Evolutionary conservation across 768 basidiomycete genomes (phyloP), one percentile per base, ranked within the genome.

Genomic region (Suillus spraguei): DNA sequence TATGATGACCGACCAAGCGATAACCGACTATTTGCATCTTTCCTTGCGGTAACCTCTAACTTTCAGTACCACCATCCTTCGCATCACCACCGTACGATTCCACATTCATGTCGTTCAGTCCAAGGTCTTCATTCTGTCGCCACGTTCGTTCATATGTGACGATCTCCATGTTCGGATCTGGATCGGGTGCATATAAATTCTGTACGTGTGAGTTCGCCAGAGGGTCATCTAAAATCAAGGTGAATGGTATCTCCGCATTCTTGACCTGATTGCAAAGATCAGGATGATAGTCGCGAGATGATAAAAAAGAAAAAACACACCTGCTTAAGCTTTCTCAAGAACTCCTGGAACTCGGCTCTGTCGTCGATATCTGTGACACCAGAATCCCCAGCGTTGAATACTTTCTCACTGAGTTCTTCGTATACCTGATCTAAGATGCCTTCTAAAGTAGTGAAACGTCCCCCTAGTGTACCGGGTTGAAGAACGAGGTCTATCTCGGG

Each of bases 391-490:
- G 28, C 28, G 2, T 88, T 81, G 71, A 95, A 89, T 14, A 90
- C 87, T 71, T 97, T 98, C 64, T 91, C 89, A 33, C 90, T 89
- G 9, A 99, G 85, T 72, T 99, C 97, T 66, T 96, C 95, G 79
- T 96, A 95, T 3, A 99, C 85, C 71, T 99, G 97, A 63, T 92
- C 85, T 38, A 99, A 82, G 62, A 99, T 89, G 28, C 97, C 97
- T 76, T 99, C 97, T 22, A 99, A 82, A 0, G 97, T 99, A 0
- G 97, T 99, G 80, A 99, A 99, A 11, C 97, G 86, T 11, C 97
- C 97, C 13, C 97, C 97, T 4, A 99, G 87, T 0, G 97, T 99
- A 5, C 97, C 97, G 20, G 94, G 87, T 44, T 93, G 89, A 5
- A 99, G 85, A 13, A 89, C 86, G 9, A 99, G 88, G 59, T 98